Conservation (phyloP, 768 basidiomycete genomes). For the Naganishia antarctica region DNA sequence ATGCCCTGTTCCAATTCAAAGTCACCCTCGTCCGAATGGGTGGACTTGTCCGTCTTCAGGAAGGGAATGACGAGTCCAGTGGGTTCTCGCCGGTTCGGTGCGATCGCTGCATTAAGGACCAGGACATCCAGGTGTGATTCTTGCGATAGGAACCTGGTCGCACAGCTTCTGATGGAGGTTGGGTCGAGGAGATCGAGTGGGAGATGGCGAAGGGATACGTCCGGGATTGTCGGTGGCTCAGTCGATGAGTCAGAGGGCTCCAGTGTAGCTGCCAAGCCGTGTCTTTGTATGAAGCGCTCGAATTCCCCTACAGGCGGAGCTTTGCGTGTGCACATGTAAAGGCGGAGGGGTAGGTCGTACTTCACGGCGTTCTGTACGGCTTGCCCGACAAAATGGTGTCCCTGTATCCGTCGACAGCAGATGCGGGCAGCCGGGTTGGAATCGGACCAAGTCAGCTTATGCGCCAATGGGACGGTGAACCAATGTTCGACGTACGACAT, state of each 20-base stretch:
- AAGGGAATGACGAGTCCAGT: not conserved
- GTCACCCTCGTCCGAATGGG: not conserved
- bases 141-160: slow-evolving; percentile 3
- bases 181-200: slow-evolving; percentile 21
- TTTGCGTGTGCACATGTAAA: slow-evolving; percentile 23
- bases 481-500: slow-evolving; percentile 16
- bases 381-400: slow-evolving; percentile 19
- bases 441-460: no score
- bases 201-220: slow-evolving; percentile 7
- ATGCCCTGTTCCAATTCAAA: slow-evolving; percentile 18
- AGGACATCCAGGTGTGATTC: slow-evolving; percentile 19
- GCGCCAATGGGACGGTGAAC: no score
- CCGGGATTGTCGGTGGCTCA: no score
- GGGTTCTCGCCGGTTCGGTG: slow-evolving; percentile 5
- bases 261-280: not conserved
- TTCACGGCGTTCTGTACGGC: not conserved
- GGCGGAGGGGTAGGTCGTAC: not conserved
- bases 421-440: not conserved
- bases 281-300: not conserved
- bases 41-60: no score
- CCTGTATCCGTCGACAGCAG: not conserved
- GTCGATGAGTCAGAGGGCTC: not conserved
- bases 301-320: slow-evolving; percentile 17
- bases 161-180: slow-evolving; percentile 17
- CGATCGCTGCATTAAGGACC: slow-evolving; percentile 17